Evolutionary conservation across 208 protist species (phyloP).

Genomic region (Wallacemonas sp.): DNA sequence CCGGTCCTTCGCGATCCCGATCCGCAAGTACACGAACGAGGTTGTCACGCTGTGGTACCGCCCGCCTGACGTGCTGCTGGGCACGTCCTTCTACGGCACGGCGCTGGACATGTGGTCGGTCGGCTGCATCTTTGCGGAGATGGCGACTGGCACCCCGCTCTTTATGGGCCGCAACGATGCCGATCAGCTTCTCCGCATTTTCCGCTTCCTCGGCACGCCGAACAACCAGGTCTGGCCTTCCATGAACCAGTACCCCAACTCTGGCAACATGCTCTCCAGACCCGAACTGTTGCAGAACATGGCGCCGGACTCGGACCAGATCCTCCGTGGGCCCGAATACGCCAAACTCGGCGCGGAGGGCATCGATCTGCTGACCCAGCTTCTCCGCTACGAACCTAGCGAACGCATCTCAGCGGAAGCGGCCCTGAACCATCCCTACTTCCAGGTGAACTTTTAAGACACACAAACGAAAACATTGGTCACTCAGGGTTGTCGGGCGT

Average conservation of each 20-base stretch:
- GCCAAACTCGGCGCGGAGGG: slow-evolving; percentile 69
- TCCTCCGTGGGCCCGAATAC: slow-evolving; percentile 48
- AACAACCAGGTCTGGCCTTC: slow-evolving; percentile 93
- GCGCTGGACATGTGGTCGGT: slow-evolving; percentile 93
- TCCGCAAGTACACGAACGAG: slow-evolving; percentile 84
- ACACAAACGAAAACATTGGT: neutral
- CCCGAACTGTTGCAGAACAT: slow-evolving; percentile 68
- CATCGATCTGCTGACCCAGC: slow-evolving; percentile 56
- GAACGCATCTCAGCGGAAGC: slow-evolving; percentile 78
- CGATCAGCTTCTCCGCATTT: slow-evolving; percentile 97
- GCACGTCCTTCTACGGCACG: slow-evolving; percentile 84
- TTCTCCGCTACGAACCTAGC: slow-evolving; percentile 77
- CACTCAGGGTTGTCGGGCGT: neutral
- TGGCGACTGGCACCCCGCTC: slow-evolving; percentile 92
- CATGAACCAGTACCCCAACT: slow-evolving; percentile 83
- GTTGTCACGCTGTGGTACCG: slow-evolving; percentile 96
- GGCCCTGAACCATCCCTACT: slow-evolving; percentile 87
- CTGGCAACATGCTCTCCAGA: slow-evolving; percentile 73
- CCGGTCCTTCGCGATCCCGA: slow-evolving; percentile 84
- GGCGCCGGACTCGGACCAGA: slow-evolving; percentile 44
- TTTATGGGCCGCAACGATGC: slow-evolving; percentile 96
- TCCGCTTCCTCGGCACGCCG: slow-evolving; percentile 93
- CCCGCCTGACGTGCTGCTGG: slow-evolving; percentile 93
- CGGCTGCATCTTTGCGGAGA: slow-evolving; percentile 95
- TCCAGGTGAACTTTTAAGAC: slow-evolving; percentile 58